Conservation (phyloP, 225 moss, liverwort and hornwort species). For the Straminergon stramineum region DNA sequence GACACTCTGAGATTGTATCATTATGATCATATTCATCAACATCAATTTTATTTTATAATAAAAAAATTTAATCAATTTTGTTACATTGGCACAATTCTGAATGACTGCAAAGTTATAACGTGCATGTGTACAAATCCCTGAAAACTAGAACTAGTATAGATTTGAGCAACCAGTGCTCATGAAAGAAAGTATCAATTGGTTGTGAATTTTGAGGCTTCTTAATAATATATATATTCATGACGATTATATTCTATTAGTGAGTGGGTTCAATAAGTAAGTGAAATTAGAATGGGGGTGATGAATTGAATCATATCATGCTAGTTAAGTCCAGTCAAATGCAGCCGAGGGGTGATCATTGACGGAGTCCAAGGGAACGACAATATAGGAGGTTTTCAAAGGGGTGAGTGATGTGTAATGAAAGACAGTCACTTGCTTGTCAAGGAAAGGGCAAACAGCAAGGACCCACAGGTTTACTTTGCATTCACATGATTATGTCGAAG, state of each 20-base stretch:
- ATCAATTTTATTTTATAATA: too few species aligned
- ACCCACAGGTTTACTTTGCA: conserved; percentile 9
- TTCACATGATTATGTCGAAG: conserved; percentile 4
- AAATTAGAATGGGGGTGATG: not conserved
- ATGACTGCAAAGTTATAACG: not conserved
- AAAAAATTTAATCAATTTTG: too few species aligned
- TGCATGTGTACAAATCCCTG: not conserved
- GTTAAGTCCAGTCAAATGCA: not conserved
- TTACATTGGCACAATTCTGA: not conserved
- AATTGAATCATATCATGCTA: not conserved
- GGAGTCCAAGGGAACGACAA: not conserved
- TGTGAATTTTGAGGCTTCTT: not conserved
- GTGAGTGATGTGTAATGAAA: not conserved
- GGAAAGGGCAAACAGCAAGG: conserved; percentile 4
- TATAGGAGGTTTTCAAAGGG: not conserved
- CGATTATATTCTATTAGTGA: not conserved
- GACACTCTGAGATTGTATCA: not conserved
- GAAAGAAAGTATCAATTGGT: not conserved
- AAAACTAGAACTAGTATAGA: not conserved
- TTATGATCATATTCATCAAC: not conserved
- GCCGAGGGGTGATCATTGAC: not conserved
- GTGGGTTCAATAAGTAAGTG: not conserved
- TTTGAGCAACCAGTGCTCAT: not conserved
- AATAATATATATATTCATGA: not conserved
- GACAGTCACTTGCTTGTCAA: not conserved